These are phyloP conservation scores for Talaromyces sp. DNA, from an alignment of 2,329 filamentous ascomycete species.

Conservation along the genomic window DNA sequence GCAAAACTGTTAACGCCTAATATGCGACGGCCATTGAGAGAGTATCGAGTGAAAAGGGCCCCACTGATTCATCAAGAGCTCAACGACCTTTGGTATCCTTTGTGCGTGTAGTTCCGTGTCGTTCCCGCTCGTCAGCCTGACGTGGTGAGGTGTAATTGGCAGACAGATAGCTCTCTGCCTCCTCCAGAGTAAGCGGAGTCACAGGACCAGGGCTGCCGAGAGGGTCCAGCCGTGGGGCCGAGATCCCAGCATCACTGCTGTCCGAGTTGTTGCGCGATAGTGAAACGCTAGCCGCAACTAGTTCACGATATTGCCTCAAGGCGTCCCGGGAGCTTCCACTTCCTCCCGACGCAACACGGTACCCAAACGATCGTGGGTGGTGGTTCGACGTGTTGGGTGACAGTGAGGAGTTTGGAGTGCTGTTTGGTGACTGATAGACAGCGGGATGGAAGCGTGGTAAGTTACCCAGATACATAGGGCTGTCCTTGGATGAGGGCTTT, in stretches of 20 bases:
- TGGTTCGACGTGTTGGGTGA: slow-evolving; percentile 26
- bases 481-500: slow-evolving; percentile 32
- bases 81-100: slow-evolving; percentile 15
- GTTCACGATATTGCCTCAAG: slow-evolving; percentile 40
- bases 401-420: slow-evolving; percentile 19
- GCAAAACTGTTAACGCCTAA: neutral
- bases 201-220: slow-evolving; percentile 44
- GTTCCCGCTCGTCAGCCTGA: slow-evolving; percentile 16
- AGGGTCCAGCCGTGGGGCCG: slow-evolving; percentile 42
- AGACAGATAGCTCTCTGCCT: slow-evolving; percentile 38
- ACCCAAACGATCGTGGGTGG: slow-evolving; percentile 28
- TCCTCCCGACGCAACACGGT: slow-evolving; percentile 28
- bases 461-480: slow-evolving; percentile 36
- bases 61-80: neutral
- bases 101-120: neutral
- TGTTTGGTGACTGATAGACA: slow-evolving; percentile 35
- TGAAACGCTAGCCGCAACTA: slow-evolving; percentile 32
- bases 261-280: slow-evolving; percentile 27
- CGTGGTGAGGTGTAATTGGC: slow-evolving; percentile 16
- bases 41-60: too few relatives aligned
- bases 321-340: slow-evolving; percentile 37
- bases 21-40: too few relatives aligned
- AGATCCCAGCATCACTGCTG: slow-evolving; percentile 30
- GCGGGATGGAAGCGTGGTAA: slow-evolving; percentile 45
- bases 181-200: slow-evolving; percentile 41